Percentiles rank a stretch among this genome's conserved stretches.
Conservation (phyloP, 805 yeast genomes). For the Wickerhamomyces bisporus region DNA sequence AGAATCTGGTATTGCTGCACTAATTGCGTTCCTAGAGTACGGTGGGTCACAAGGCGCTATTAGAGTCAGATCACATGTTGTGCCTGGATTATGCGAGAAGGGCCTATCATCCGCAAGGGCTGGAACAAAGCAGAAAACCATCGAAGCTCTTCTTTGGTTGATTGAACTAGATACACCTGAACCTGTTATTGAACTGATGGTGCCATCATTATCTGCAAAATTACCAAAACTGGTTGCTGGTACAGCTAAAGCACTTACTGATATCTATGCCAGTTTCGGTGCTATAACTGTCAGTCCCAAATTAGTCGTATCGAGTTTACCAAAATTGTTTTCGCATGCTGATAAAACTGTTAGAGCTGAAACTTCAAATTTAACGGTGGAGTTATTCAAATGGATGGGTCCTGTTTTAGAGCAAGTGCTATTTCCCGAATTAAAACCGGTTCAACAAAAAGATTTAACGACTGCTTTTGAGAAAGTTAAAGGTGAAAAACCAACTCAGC, state of each 20-base stretch:
- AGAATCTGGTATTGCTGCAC: slow-evolving; percentile 65
- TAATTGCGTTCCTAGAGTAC: slow-evolving; percentile 48
- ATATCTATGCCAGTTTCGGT: slow-evolving; percentile 52
- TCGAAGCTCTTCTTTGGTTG: slow-evolving; percentile 55
- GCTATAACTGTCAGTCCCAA: slow-evolving; percentile 55
- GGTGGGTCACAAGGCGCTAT: slow-evolving; percentile 44
- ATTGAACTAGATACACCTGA: slow-evolving; percentile 66
- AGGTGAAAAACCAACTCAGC: slow-evolving; percentile 42
- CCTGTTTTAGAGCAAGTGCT: slow-evolving; percentile 47
- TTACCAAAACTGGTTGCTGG: slow-evolving; percentile 79
- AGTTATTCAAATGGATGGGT: slow-evolving; percentile 72
- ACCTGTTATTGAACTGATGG: slow-evolving; percentile 58
- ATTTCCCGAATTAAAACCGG: slow-evolving; percentile 76
- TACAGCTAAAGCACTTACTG: slow-evolving; percentile 48
- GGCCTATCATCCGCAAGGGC: slow-evolving; percentile 72
- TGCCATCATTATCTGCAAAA: slow-evolving; percentile 56
- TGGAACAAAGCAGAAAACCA: slow-evolving; percentile 62
- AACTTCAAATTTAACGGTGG: slow-evolving; percentile 63
- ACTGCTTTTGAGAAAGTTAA: slow-evolving; percentile 56
- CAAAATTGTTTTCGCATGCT: slow-evolving; percentile 75
- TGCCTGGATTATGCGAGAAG: slow-evolving; percentile 67
- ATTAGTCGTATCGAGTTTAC: slow-evolving; percentile 49
- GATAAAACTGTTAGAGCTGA: slow-evolving; percentile 83
- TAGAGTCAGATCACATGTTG: slow-evolving; percentile 37
- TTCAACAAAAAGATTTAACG: slow-evolving; percentile 81